These are phyloP conservation scores for Fusarium sp. DNA, from an alignment of 2,329 filamentous ascomycete species.

Conservation along the genomic window DNA sequence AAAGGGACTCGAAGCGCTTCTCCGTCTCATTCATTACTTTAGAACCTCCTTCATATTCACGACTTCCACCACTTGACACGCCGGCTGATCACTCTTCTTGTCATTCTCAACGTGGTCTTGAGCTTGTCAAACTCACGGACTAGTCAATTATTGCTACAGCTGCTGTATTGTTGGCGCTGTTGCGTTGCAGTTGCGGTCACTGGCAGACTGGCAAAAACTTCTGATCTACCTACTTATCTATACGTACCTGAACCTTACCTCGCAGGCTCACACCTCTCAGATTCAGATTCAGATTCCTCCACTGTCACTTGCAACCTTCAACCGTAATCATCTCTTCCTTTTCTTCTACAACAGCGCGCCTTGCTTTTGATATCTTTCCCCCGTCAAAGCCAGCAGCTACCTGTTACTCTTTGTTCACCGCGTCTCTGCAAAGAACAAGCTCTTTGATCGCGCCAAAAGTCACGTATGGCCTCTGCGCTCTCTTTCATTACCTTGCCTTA, in stretches of 20 bases:
- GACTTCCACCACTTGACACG: slow-evolving; percentile 20
- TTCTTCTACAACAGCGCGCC: neutral
- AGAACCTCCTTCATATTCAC: slow-evolving; percentile 38
- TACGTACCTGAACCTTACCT: slow-evolving; percentile 36
- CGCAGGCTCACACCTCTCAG: neutral
- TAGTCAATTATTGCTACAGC: slow-evolving; percentile 21
- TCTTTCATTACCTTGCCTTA: slow-evolving; percentile 20
- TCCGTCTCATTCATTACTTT: slow-evolving; percentile 43
- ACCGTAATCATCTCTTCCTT: slow-evolving; percentile 25
- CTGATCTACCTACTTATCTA: slow-evolving; percentile 47
- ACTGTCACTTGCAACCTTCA: slow-evolving; percentile 33
- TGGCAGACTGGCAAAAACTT: slow-evolving; percentile 41
- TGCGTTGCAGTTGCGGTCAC: slow-evolving; percentile 37
- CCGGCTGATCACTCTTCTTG: slow-evolving; percentile 24
- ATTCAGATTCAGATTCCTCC: slow-evolving; percentile 33
- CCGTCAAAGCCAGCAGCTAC: neutral
- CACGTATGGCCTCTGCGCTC: slow-evolving; percentile 26
- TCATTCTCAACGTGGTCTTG: slow-evolving; percentile 15
- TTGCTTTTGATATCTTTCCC: neutral
- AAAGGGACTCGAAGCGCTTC: slow-evolving; percentile 44
- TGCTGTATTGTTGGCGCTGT: slow-evolving; percentile 28
- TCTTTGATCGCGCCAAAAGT: slow-evolving; percentile 32
- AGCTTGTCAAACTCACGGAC: neutral
- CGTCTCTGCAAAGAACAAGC: slow-evolving; percentile 18
- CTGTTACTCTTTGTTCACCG: slow-evolving; percentile 3